Conservation (phyloP, 352 stramenopile genomes). For the Hyaloperonospora brassicae region DNA sequence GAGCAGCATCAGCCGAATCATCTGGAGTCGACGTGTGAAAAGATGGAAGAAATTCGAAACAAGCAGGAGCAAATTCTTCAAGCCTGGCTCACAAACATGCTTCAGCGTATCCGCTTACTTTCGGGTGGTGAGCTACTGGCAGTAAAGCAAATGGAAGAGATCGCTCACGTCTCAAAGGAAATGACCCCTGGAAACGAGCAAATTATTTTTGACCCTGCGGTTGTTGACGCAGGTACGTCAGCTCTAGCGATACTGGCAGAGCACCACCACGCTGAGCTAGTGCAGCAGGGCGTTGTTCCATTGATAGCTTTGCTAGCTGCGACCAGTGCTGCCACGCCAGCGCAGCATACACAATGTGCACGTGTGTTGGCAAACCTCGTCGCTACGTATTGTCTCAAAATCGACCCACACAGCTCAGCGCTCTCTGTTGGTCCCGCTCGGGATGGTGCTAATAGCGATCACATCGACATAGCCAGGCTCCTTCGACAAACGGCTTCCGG, state of each 20-base stretch:
- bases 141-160: conserved; percentile 71
- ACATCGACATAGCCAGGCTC: conserved; percentile 48
- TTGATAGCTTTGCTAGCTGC: conserved; percentile 49
- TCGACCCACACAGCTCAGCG: conserved; percentile 28
- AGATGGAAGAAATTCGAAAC: conserved; percentile 17
- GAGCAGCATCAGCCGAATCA: conserved; percentile 22
- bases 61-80: conserved; percentile 64
- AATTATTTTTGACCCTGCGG: conserved; percentile 56
- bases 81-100: conserved; percentile 68
- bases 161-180: conserved; percentile 63
- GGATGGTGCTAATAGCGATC: conserved; percentile 20
- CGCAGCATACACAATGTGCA: conserved; percentile 48
- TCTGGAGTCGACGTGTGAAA: conserved; percentile 1
- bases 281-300: conserved; percentile 53
- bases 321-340: conserved; percentile 21
- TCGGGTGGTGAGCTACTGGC: conserved; percentile 57
- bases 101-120: conserved; percentile 58
- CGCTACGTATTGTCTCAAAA: conserved; percentile 38
- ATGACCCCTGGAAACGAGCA: conserved; percentile 69
- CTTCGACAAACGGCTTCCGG: conserved; percentile 39
- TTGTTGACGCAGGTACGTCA: conserved; percentile 58
- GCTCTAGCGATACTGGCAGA: conserved; percentile 64
- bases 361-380: conserved; percentile 73
- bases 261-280: conserved; percentile 52
- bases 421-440: conserved; percentile 14